Evolutionary conservation across 2,329 filamentous ascomycete genomes (phyloP), one percentile per base, ranked within the genome.

Genomic region (Camillea tinctor): DNA sequence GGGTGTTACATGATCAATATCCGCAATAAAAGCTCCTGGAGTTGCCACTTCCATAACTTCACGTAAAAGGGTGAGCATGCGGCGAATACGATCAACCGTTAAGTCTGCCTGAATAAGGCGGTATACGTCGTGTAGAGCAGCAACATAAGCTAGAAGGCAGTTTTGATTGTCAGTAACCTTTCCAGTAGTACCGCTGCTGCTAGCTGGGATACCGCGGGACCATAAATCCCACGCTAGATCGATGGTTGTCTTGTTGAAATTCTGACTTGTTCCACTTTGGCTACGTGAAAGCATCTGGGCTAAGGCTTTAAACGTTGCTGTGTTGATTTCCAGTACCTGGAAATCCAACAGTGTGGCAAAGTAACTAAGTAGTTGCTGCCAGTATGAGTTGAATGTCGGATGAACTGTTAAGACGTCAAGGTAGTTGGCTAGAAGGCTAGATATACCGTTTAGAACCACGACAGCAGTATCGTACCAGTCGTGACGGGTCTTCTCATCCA

Each of bases 141-240:
- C 83, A 1, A 95, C 84, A 76, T 97, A 97, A n/a, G 93, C 90
- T 26, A 91, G 78, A n/a, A 94, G 84, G 11, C 91, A 93, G 59
- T 88, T 88, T 71, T 97, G 92, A 66, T 95, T 96, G 62, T 90
- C 84, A 2, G 77, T 76, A 0, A 79, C 74, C 54, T 80, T 81
- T 48, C 82, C 77, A 15, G 77, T 69, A 19, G 75, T 70, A 13
- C 74, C 71, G 36, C 76, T 67, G 30, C 76, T 76, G 1, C 79
- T 75, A 2, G 81, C 75, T 0, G 88, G 88, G n/a, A 90, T 80
- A 1, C 85, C 84, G 48, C 84, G 80, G 17, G 84, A 85, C 90
- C 90, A 93, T 4, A 93, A 74, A 26, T 81, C 77, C 90, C 90
- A 93, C 1, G 84, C 86, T 30, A 84, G 76, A 54, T 86, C 80